A percentile compares a stretch with the other conserved stretches of the same genome.
phyloP scores from a whole-genome alignment of 768 basidiomycete species.

The Infundibulicybe gibba region DNA sequence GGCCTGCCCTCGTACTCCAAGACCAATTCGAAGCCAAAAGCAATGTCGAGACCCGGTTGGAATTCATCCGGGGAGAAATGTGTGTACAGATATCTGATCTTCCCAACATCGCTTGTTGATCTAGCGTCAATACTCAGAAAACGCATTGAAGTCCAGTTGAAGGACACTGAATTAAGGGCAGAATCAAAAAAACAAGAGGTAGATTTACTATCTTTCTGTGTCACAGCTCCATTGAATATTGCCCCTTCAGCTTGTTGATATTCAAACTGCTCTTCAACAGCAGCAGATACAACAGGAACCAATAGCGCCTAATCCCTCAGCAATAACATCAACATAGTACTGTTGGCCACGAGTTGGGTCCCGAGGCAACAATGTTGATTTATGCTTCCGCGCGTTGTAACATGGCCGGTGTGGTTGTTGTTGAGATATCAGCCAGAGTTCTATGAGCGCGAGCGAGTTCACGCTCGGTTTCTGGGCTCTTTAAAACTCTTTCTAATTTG shows the following conservation, averaged over 20 bases:
- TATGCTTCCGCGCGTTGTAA: not conserved
- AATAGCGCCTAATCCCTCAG: conserved; percentile 3
- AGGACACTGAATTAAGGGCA: conserved; percentile 70
- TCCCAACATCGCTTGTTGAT: not conserved
- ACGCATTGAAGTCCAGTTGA: conserved; percentile 78
- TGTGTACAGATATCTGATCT: conserved; percentile 29
- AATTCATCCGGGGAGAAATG: conserved; percentile 89
- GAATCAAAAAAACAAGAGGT: conserved; percentile 87
- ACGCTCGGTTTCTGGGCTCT: conserved; percentile 65
- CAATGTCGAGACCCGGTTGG: conserved; percentile 87
- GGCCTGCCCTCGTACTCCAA: conserved; percentile 87
- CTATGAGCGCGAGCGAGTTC: conserved; percentile 31
- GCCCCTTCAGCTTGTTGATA: conserved; percentile 54
- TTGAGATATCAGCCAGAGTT: conserved; percentile 6
- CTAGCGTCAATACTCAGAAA: conserved; percentile 33
- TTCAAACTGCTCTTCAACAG: conserved; percentile 57
- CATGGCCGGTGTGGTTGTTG: not conserved
- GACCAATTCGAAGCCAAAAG: conserved; percentile 82
- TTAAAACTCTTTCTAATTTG: conserved; percentile 60
- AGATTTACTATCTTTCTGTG: conserved; percentile 6
- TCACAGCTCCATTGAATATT: conserved; percentile 7
- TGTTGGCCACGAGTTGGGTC: not conserved
- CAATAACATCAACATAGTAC: no score
- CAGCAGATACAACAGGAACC: conserved; percentile 23
- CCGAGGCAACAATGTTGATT: not conserved